These are phyloP conservation scores for Musa acuminata DNA, from an alignment of 176 grass and related monocot genomes.

Conservation along the genomic window DNA sequence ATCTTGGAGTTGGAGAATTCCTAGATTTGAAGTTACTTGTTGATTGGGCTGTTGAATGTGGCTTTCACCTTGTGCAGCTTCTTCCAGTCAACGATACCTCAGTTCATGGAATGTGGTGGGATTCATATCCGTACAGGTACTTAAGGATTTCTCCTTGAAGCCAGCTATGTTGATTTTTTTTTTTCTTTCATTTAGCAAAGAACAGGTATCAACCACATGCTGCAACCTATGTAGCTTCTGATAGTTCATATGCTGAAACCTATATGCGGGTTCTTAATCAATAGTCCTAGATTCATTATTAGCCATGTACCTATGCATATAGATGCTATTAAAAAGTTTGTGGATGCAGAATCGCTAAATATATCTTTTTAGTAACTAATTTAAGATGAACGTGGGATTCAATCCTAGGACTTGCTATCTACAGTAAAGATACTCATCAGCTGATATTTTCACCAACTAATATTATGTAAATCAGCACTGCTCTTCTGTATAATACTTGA, in stretches of 20 bases:
- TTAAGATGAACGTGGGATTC: background rate
- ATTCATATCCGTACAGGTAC: conserved; percentile 98
- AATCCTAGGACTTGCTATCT: background rate
- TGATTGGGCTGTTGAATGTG: conserved; percentile 84
- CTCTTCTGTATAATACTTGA: conserved; percentile 2
- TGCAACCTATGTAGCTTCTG: too few species aligned
- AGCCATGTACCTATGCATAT: too few species aligned
- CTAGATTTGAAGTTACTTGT: conserved; percentile 91
- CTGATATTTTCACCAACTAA: background rate
- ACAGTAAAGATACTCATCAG: too few species aligned
- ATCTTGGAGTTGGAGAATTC: conserved; percentile 97
- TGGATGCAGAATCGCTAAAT: background rate
- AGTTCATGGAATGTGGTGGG: conserved; percentile 97
- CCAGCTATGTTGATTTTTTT: background rate
- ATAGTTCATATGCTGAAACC: too few species aligned
- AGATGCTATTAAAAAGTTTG: background rate
- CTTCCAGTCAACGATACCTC: conserved; percentile 95
- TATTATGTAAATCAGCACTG: background rate
- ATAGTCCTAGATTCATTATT: too few species aligned
- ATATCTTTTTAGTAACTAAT: background rate
- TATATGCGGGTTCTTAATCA: too few species aligned
- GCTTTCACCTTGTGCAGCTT: conserved; percentile 97
- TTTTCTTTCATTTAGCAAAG: background rate
- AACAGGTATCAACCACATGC: background rate
- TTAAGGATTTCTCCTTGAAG: background rate